Conservation (phyloP, 139 green algal genomes). For the Chlamydomonas incerta region DNA sequence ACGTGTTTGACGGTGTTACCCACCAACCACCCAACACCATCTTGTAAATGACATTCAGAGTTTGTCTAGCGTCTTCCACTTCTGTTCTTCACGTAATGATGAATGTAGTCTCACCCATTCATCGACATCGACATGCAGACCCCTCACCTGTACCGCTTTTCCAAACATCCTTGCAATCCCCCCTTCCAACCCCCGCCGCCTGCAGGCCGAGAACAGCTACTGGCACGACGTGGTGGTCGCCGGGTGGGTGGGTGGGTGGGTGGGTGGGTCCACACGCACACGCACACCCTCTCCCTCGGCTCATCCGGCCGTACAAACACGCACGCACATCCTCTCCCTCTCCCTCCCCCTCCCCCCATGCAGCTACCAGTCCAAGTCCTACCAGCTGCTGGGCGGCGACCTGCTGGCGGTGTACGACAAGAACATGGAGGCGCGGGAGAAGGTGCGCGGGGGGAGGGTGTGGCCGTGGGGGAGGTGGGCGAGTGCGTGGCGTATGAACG, state of each 20-base stretch:
- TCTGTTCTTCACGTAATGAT: too few species aligned
- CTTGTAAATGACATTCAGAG: too few species aligned
- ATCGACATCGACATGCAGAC: too few species aligned
- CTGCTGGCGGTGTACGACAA: slow-evolving; percentile 63
- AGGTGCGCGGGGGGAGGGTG: slow-evolving; percentile 29
- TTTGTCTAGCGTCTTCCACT: background rate
- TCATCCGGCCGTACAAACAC: background rate
- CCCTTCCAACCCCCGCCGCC: too few species aligned
- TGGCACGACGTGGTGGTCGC: slow-evolving; percentile 70
- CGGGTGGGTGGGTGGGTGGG: background rate
- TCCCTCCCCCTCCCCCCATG: background rate
- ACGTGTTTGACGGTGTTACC: too few species aligned
- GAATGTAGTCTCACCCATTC: too few species aligned
- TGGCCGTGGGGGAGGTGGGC: too few species aligned
- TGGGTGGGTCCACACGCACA: background rate
- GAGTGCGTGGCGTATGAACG: too few species aligned
- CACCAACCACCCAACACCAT: too few species aligned
- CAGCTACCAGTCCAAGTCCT: slow-evolving; percentile 59
- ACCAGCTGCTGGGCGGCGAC: slow-evolving; percentile 52
- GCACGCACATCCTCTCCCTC: background rate
- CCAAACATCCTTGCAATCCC: too few species aligned
- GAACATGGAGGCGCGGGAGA: slow-evolving; percentile 48
- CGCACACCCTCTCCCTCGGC: background rate
- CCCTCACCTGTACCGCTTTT: too few species aligned
- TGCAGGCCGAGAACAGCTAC: slow-evolving; percentile 72